phyloP scores from a whole-genome alignment of 169 alveolate genomes.

The Plasmodium coatneyi region DNA sequence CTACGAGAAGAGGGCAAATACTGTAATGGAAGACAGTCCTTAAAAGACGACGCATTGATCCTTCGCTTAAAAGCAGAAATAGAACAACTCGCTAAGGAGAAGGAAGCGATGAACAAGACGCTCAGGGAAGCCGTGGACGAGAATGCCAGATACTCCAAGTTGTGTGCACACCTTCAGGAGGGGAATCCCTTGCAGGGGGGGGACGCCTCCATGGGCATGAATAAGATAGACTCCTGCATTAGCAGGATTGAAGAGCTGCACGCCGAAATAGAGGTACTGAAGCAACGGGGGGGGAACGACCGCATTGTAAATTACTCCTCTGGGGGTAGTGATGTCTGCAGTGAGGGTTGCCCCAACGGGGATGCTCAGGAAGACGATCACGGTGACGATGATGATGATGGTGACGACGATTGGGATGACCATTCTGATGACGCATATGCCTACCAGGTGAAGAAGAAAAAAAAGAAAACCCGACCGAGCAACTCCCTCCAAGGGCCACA shows the following conservation, averaged over 20 bases:
- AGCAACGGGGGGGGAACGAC: neutral
- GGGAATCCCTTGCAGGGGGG: neutral
- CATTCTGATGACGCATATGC: neutral
- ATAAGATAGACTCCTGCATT: conserved; percentile 21
- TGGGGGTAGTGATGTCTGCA: neutral
- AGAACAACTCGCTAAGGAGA: neutral
- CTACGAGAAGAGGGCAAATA: neutral
- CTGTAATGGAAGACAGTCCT: neutral
- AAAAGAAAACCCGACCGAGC: neutral
- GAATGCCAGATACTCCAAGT: neutral
- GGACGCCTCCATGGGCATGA: neutral
- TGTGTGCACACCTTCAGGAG: neutral
- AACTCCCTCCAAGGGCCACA: neutral
- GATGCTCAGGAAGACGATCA: neutral
- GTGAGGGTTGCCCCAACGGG: neutral
- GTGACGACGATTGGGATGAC: neutral
- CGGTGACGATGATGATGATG: neutral
- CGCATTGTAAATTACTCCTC: neutral
- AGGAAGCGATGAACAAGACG: neutral
- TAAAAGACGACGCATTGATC: neutral
- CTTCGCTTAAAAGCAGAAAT: neutral
- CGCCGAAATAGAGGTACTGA: conserved; percentile 15
- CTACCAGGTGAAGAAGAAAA: neutral
- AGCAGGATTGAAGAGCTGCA: conserved; percentile 8
- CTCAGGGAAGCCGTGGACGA: neutral